Conservation (phyloP, 164 flowering plant species). For the Vitis rupestris region DNA sequence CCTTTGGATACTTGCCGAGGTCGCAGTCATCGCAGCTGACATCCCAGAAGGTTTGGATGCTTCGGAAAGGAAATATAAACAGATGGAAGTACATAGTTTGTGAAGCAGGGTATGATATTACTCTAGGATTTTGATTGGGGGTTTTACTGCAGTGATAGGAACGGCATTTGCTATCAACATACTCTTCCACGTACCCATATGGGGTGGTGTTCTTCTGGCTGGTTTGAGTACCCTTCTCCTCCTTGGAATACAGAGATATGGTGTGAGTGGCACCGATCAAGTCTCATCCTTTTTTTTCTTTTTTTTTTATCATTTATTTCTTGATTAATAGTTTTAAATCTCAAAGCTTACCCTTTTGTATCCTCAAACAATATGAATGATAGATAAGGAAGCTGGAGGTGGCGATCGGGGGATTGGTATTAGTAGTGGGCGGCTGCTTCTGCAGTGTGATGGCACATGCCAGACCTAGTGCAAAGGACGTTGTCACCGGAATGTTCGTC, state of each 20-base stretch:
- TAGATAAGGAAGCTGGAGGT: slow-evolving; percentile 24
- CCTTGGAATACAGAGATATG: slow-evolving; percentile 19
- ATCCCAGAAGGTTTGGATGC: slow-evolving; percentile 18
- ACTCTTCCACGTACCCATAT: slow-evolving; percentile 19
- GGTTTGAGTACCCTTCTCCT: slow-evolving; percentile 18
- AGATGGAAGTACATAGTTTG: neutral
- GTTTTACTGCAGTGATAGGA: slow-evolving; percentile 13
- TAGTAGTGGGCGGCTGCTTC: slow-evolving; percentile 16
- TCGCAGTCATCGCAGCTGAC: slow-evolving; percentile 21
- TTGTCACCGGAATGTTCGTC: neutral
- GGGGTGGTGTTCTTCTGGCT: slow-evolving; percentile 8
- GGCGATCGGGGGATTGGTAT: slow-evolving; percentile 5
- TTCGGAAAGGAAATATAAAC: no score
- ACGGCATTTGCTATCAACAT: slow-evolving; percentile 23
- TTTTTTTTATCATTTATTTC: neutral
- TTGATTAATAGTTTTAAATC: neutral
- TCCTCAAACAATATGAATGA: no score
- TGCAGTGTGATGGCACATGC: slow-evolving; percentile 12
- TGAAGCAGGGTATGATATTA: neutral
- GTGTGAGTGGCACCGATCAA: slow-evolving; percentile 6
- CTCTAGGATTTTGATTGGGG: no score
- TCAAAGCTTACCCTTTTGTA: neutral
- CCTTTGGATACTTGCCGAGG: slow-evolving; percentile 22
- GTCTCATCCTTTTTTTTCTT: neutral
- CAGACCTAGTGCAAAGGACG: slow-evolving; percentile 7